These are phyloP conservation scores for Aureoboletus auriporus DNA, from an alignment of 768 basidiomycete species.

Conservation along the genomic window DNA sequence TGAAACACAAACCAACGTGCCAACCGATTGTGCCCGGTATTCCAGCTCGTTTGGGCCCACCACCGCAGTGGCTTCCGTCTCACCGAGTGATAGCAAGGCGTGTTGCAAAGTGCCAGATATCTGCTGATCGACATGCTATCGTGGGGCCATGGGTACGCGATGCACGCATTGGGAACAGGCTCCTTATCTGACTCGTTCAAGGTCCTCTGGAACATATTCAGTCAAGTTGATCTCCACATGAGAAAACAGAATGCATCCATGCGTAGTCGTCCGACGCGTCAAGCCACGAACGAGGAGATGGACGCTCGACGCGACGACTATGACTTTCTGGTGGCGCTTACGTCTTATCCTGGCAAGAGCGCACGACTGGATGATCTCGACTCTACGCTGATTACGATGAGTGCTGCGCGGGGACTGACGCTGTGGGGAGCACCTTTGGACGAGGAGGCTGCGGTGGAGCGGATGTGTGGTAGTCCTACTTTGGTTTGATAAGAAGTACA, in stretches of 20 bases:
- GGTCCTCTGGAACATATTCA: conserved; percentile 45
- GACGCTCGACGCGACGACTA: conserved; percentile 40
- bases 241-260: conserved; percentile 43
- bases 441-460: not conserved
- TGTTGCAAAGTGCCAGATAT: conserved; percentile 43
- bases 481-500: conserved; percentile 2
- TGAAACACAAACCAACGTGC: conserved; percentile 26
- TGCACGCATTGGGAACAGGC: not conserved
- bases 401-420: conserved; percentile 46
- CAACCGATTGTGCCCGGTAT: conserved; percentile 32
- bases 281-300: conserved; percentile 10
- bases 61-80: conserved; percentile 45
- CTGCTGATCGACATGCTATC: conserved; percentile 45
- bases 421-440: conserved; percentile 36
- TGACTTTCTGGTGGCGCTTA: conserved; percentile 45
- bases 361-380: conserved; percentile 43
- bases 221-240: conserved; percentile 31
- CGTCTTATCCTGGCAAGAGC: conserved; percentile 39
- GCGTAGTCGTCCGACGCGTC: conserved; percentile 29
- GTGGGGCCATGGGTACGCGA: conserved; percentile 53
- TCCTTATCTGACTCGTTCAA: conserved; percentile 17
- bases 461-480: not conserved
- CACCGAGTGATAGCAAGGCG: conserved; percentile 46
- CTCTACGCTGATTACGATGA: conserved; percentile 44
- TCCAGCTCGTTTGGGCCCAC: conserved; percentile 29